A percentile compares a stretch with the other conserved stretches of the same genome.
These are phyloP conservation scores for Sparassis latifolia DNA, from an alignment of 1,284 basidiomycete genomes.

Conservation along the genomic window DNA sequence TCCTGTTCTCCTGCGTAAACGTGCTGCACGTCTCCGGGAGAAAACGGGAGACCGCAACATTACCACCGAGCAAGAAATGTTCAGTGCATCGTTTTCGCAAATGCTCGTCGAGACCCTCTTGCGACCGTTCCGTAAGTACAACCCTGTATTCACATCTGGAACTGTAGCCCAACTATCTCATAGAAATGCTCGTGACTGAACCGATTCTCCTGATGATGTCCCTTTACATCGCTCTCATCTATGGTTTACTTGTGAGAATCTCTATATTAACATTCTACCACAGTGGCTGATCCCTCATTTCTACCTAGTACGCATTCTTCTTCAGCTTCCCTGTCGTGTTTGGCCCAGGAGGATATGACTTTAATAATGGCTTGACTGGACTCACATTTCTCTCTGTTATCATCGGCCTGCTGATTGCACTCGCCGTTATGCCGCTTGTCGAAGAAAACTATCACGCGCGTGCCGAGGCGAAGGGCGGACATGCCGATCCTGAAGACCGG, in stretches of 20 bases:
- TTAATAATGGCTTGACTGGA: conserved; percentile 53
- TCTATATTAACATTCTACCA: conserved; percentile 9
- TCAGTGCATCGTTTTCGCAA: conserved; percentile 48
- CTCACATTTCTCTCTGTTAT: conserved; percentile 69
- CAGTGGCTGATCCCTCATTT: conserved; percentile 6
- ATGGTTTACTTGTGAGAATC: conserved; percentile 54
- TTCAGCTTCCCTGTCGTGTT: conserved; percentile 56
- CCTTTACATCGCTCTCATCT: conserved; percentile 62
- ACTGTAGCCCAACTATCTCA: not conserved
- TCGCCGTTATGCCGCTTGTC: conserved; percentile 36
- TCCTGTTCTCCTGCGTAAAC: conserved; percentile 39
- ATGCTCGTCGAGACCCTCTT: conserved; percentile 33
- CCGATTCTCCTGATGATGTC: conserved; percentile 65
- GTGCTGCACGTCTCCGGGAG: conserved; percentile 28
- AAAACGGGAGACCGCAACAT: conserved; percentile 35
- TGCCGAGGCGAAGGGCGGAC: conserved; percentile 34
- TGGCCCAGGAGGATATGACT: conserved; percentile 36
- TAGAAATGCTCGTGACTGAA: conserved; percentile 56
- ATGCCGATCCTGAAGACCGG: conserved; percentile 45
- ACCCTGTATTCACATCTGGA: not conserved
- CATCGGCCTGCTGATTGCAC: conserved; percentile 53
- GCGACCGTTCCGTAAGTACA: conserved; percentile 38
- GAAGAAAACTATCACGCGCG: conserved; percentile 30
- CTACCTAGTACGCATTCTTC: conserved; percentile 40
- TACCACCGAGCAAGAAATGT: conserved; percentile 56